phyloP scores from a whole-genome alignment of 257 asterid species.

The Buddleja alternifolia region DNA sequence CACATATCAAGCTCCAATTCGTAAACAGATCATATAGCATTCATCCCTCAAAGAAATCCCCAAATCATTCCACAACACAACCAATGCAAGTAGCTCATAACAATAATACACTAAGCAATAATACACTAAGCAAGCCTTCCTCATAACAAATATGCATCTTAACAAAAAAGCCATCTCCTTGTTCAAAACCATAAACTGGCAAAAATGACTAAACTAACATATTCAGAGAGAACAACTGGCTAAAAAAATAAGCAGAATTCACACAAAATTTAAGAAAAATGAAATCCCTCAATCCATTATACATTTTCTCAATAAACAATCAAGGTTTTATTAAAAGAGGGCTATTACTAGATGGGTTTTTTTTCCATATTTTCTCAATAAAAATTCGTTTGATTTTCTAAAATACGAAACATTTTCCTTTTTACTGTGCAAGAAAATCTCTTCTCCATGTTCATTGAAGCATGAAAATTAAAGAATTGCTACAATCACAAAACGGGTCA shows the following conservation, averaged over 20 bases:
- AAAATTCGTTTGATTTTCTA: neutral
- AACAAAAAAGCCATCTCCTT: too few relatives aligned
- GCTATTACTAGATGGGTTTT: slow-evolving; percentile 9
- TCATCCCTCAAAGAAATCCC: too few relatives aligned
- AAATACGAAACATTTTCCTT: neutral
- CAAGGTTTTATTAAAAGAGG: neutral
- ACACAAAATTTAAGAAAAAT: neutral
- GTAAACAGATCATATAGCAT: too few relatives aligned
- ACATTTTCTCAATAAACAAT: slow-evolving; percentile 5
- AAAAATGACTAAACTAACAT: neutral
- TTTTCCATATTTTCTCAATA: neutral
- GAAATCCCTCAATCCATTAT: neutral
- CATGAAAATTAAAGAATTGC: too few relatives aligned
- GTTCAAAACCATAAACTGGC: neutral
- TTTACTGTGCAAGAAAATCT: too few relatives aligned
- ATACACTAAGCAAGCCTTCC: neutral
- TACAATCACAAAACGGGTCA: too few relatives aligned
- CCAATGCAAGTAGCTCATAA: too few relatives aligned
- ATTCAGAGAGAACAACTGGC: neutral
- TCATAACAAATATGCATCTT: neutral
- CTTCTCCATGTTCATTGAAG: too few relatives aligned
- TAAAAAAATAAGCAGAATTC: slow-evolving; percentile 21
- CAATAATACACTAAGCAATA: too few relatives aligned
- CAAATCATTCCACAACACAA: too few relatives aligned
- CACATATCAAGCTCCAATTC: too few relatives aligned